Evolutionary conservation across 169 alveolate genomes (phyloP).

Genomic region (Eimeria falciformis): DNA sequence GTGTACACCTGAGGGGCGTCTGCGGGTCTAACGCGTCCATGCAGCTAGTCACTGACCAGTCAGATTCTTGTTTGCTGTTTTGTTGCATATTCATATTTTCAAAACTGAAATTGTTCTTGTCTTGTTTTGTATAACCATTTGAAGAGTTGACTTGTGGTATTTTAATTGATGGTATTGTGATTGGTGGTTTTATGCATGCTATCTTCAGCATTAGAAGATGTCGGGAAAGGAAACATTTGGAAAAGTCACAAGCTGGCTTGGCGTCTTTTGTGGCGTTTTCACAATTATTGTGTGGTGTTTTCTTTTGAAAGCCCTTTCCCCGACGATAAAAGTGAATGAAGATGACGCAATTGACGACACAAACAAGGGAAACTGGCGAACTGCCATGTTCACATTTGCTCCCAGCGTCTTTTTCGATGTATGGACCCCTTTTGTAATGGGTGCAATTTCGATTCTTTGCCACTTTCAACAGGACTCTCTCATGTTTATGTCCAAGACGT

Average conservation of each 20-base stretch:
- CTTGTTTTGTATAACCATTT: too few relatives aligned
- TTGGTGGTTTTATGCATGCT: neutral
- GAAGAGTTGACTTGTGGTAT: too few relatives aligned
- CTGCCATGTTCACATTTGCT: constrained; percentile 63
- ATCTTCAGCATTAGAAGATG: neutral
- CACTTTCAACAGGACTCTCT: constrained; percentile 47
- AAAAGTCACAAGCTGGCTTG: constrained; percentile 69
- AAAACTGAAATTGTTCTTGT: too few relatives aligned
- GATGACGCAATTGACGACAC: constrained; percentile 23
- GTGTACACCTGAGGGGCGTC: neutral
- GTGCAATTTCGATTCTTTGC: constrained; percentile 62
- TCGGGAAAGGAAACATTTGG: constrained; percentile 45
- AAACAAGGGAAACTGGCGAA: constrained; percentile 46
- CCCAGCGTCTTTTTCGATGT: constrained; percentile 64
- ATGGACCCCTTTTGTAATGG: constrained; percentile 76
- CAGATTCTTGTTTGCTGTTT: too few relatives aligned
- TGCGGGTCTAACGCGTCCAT: neutral
- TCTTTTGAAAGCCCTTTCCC: constrained; percentile 7
- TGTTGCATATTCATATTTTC: too few relatives aligned
- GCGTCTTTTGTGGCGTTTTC: constrained; percentile 59
- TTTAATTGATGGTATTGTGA: too few relatives aligned
- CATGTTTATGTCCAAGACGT: constrained; percentile 47
- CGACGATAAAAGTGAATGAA: constrained; percentile 20
- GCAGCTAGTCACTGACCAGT: too few relatives aligned
- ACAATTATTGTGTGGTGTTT: constrained; percentile 70